A percentile compares a stretch with the other conserved stretches of the same genome.
Conservation (phyloP, 768 basidiomycete species). For the Pleurotus pulmonarius region DNA sequence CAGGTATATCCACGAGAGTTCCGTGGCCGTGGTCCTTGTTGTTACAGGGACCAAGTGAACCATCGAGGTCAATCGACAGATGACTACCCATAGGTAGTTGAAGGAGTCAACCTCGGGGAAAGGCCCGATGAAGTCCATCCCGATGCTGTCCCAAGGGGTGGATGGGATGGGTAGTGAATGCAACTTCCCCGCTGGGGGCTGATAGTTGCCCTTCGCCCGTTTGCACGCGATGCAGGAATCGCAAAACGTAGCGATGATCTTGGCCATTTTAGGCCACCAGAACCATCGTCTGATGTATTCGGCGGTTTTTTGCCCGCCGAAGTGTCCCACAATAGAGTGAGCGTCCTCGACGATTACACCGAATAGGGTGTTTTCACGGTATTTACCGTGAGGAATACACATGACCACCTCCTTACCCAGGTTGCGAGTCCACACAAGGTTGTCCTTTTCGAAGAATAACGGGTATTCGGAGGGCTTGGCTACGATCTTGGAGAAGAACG, state of each 20-base stretch:
- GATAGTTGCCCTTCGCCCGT: conserved; percentile 14
- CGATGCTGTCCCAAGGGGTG: conserved; percentile 31
- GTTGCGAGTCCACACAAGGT: not conserved
- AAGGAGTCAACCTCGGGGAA: conserved; percentile 23
- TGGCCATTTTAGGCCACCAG: conserved; percentile 22
- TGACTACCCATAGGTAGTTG: conserved; percentile 27
- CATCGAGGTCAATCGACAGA: conserved; percentile 26
- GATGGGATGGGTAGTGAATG: conserved; percentile 24
- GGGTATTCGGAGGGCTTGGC: not conserved
- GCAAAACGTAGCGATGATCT: conserved; percentile 20
- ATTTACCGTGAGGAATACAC: not conserved
- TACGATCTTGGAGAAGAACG: not conserved
- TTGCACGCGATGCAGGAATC: conserved; percentile 20
- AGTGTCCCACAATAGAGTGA: conserved; percentile 4
- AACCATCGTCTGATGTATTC: conserved; percentile 20
- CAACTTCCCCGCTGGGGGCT: conserved; percentile 21
- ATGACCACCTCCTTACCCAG: not conserved
- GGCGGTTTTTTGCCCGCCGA: not conserved
- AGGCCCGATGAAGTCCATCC: conserved; percentile 36
- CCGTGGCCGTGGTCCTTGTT: conserved; percentile 17
- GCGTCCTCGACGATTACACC: conserved; percentile 1
- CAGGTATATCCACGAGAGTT: conserved; percentile 26
- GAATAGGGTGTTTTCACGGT: not conserved
- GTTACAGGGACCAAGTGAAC: conserved; percentile 26
- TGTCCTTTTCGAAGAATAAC: not conserved